These are phyloP conservation scores for Aspergillus pseudotamarii DNA, from an alignment of 2,329 filamentous ascomycete species.

Conservation along the genomic window DNA sequence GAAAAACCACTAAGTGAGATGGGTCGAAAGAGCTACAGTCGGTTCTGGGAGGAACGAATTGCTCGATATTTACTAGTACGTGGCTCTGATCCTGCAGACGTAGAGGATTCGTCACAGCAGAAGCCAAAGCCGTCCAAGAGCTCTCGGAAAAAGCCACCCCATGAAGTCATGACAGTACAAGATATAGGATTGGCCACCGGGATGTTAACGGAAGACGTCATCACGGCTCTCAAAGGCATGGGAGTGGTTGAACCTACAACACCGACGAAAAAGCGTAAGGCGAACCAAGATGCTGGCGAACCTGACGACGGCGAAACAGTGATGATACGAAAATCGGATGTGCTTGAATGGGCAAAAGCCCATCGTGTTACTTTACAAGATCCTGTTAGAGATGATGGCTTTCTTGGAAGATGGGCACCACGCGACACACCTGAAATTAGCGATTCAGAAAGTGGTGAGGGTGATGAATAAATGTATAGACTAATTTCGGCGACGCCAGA, in stretches of 20 bases:
- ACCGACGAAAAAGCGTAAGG: conserved; percentile 56
- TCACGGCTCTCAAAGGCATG: conserved; percentile 79
- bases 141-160: conserved; percentile 45
- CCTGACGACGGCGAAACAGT: conserved; percentile 33
- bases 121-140: conserved; percentile 36
- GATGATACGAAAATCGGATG: conserved; percentile 58
- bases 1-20: conserved; percentile 91
- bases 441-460: conserved; percentile 22
- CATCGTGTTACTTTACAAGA: conserved; percentile 66
- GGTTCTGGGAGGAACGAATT: conserved; percentile 86
- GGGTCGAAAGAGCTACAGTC: conserved; percentile 77
- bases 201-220: conserved; percentile 82
- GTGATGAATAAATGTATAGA: conserved; percentile 4
- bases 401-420: conserved; percentile 67
- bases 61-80: conserved; percentile 65
- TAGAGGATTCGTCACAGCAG: conserved; percentile 31
- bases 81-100: conserved; percentile 28
- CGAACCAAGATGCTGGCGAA: conserved; percentile 35
- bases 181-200: conserved; percentile 77
- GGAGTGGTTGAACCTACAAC: conserved; percentile 61
- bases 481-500: neutral
- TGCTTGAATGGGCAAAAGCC: conserved; percentile 68
- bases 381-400: conserved; percentile 74
- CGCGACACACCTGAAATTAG: conserved; percentile 34
- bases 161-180: conserved; percentile 64